Evolutionary conservation across 257 asterid species (phyloP), one percentile per base, ranked within the genome.

Genomic region (Apocynum venetum): DNA sequence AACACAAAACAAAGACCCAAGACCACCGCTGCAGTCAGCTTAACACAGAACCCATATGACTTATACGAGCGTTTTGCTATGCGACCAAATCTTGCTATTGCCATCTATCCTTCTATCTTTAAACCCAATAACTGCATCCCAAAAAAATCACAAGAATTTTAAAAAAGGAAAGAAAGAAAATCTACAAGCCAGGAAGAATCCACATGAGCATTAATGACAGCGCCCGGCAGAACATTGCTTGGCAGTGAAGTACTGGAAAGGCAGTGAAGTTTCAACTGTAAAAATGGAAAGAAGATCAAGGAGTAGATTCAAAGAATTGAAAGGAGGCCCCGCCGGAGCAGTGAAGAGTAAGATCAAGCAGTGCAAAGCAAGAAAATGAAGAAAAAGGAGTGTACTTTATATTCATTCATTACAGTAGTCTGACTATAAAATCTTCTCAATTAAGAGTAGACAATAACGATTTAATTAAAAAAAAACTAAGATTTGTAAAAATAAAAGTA

Each of bases 1-100:
- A 90, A 77, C 6, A 95, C 86, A 86, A 95, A 95, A 80, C 98
- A 95, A 68, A 95, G 70, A 76, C 99, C 99, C 81, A 93, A 83
- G 65, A 90, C 84, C 65, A 90, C 91, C 17, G 87, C 91, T 12
- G 91, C 90, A 56, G 93, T 83, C 66, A 95, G 76, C 87, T 93
- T 95, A 47, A 89, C 85, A 82, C 82, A 80, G 81, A 95, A 89
- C 72, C 98, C 94, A 84, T 78, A 88, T 76, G 98, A 89, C 73
- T 87, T 91, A 70, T 89, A 90, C 56, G 99, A 89, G 80, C 94
- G 91, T 81, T 85, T 95, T 11, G 93, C 97, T 86, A 93, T 89
- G 70, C 93, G 94, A 82, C 98, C 94, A 75, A 95, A 88, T 85
- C 92, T 89, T 64, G 91, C 85, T 72, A 91, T 82, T 7, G 98